A percentile compares a stretch with the other conserved stretches of the same genome.
These are phyloP conservation scores for Ilex aquifolium DNA, from an alignment of 257 asterid genomes.

Conservation along the genomic window DNA sequence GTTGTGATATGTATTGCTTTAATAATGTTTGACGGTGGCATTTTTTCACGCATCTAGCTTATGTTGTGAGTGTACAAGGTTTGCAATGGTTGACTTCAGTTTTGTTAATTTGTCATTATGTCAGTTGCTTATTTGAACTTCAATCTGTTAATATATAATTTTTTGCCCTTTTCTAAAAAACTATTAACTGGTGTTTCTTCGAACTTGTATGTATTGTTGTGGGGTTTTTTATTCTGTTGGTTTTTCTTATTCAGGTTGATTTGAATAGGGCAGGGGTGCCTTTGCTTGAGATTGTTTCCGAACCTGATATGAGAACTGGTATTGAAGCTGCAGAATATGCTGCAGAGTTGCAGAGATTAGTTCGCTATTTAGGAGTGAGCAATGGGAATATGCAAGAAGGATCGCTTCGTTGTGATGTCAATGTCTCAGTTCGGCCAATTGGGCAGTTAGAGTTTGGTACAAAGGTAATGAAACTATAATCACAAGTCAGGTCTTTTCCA, in stretches of 20 bases:
- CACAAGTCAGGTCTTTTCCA: conserved; percentile 1
- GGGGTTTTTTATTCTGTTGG: conserved; percentile 13
- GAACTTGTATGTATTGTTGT: not conserved
- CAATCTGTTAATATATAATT: no score
- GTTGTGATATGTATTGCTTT: not conserved
- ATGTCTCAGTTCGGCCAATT: conserved; percentile 81
- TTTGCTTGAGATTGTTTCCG: conserved; percentile 93
- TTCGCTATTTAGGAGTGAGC: conserved; percentile 88
- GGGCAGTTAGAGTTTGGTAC: conserved; percentile 91
- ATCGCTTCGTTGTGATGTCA: conserved; percentile 96
- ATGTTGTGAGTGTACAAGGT: no score
- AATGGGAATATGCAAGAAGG: conserved; percentile 99
- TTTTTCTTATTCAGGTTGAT: conserved; percentile 64
- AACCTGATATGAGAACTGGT: conserved; percentile 98
- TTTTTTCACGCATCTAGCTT: no score
- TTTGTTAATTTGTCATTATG: no score
- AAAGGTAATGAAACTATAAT: conserved; percentile 55
- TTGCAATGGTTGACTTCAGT: no score
- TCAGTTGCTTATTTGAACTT: no score
- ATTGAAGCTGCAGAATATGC: conserved; percentile 97
- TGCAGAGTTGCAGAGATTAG: conserved; percentile 90
- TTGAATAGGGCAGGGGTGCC: conserved; percentile 99
- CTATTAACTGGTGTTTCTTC: no score
- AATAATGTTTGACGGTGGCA: no score
- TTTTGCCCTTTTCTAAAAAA: no score